Evolutionary conservation across 805 yeast genomes (phyloP), one percentile per base, ranked within the genome.

Genomic region (Candida railenensis): DNA sequence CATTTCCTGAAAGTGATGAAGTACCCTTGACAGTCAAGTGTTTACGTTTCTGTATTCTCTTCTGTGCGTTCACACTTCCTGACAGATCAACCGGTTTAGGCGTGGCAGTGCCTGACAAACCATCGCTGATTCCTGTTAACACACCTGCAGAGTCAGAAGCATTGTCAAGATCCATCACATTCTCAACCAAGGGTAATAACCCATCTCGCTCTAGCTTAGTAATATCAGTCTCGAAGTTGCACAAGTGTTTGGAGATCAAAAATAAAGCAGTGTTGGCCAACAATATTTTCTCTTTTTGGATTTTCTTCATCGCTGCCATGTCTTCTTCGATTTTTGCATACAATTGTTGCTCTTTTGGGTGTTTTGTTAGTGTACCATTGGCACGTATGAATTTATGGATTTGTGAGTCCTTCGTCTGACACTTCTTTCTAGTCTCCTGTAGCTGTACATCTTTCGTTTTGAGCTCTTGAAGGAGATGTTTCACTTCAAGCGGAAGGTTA

Each of bases 401-500:
- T 51, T 83, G 88, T n/a, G 78, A 73, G 58, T 92, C 98, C 53
- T 85, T 77, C 48, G 81, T 83, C 54, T 78, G 82, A 51, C 82
- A 78, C 54, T 86, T 78, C 58, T 80, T 81, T 46, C 88, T 75
- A 5, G 79, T 73, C 46, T 87, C 95, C 56, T 80, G 78, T 22
- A 85, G 69, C 55, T 78, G 80, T 34, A 73, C 56, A 60, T 92
- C 98, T 49, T 84, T 80, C 34, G 74, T 77, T 43, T 84, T 77
- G 33, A 92, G 76, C 63, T 94, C 98, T 44, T 87, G 87, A 41
- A 92, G 68, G 33, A 89, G 68, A 57, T 87, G 89, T 45, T 84
- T 84, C 38, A 92, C 77, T 65, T 92, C 99, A 3, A 89, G 83
- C 20, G 97, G 97, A 38, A 94, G 75, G 56, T 91, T 92, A 9